phyloP scores from a whole-genome alignment of 257 asterid species.

The Cordia subcordata region DNA sequence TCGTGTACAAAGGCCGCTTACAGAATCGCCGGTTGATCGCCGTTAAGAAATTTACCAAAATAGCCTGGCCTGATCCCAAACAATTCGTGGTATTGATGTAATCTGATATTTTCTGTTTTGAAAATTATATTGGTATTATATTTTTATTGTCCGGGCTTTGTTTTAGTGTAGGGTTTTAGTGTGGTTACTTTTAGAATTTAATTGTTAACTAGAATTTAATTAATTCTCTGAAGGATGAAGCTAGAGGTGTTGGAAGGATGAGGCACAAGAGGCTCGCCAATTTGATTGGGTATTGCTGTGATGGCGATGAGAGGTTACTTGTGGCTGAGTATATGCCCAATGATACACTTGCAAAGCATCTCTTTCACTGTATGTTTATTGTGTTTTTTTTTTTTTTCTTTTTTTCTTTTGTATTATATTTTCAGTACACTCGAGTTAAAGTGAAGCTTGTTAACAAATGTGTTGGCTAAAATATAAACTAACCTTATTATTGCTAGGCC shows the following conservation, averaged over 20 bases:
- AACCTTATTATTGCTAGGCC: no score
- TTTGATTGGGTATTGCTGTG: conserved; percentile 94
- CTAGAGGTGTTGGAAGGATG: conserved; percentile 93
- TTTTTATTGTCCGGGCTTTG: neutral
- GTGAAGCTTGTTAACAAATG: no score
- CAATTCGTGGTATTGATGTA: conserved; percentile 65
- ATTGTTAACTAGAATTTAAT: conserved; percentile 11
- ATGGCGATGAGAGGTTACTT: conserved; percentile 94
- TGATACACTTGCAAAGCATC: conserved; percentile 95
- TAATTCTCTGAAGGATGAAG: conserved; percentile 59
- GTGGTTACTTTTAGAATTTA: neutral
- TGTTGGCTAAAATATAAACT: no score
- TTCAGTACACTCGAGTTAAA: no score
- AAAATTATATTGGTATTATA: neutral
- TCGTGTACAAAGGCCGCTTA: conserved; percentile 76
- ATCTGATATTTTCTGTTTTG: conserved; percentile 8
- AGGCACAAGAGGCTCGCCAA: conserved; percentile 95
- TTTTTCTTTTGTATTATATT: no score
- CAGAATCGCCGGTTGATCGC: conserved; percentile 90
- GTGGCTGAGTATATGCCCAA: conserved; percentile 97
- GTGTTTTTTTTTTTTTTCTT: neutral
- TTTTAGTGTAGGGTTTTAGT: conserved; percentile 18
- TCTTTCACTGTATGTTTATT: conserved; percentile 88
- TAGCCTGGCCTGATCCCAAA: conserved; percentile 96
- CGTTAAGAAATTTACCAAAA: conserved; percentile 75